Base-by-base conservation (phyloP, 2,329 filamentous ascomycete species). In the Colletotrichum sp. region DNA sequence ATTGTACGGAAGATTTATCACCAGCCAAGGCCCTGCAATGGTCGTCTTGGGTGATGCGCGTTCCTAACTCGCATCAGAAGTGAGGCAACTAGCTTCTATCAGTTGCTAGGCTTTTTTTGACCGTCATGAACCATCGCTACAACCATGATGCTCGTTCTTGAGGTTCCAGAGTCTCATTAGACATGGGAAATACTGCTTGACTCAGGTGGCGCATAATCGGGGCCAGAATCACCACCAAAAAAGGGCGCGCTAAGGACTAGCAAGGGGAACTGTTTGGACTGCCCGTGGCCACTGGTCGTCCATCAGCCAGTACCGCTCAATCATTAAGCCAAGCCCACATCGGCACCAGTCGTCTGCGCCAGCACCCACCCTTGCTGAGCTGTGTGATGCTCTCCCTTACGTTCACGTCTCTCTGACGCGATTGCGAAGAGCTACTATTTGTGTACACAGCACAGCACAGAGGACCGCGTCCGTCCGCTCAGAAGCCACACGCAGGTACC, bases 131-230 rank as follows among this genome's bases (percentile, higher is more conserved):
- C 36, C 32, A 18, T 32, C 22, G 26, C 24, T 22, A 52, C 72
- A 75, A 39, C 36, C 63, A 64, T 44, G 64, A 72, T 64, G 57
- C 69, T 32, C 63, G 55, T 68, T 57, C 26, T 28, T 48, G 55
- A 24, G 60, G 55, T 59, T 57, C 68, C 72, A 59, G 32, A 44
- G 63, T 68, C 55, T 72, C 26, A 48, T 65, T 55, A 60, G 52
- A 26, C 57, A 57, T 32, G 64, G 69, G 59, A 73, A 64, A 48
- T 68, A 57, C 39, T 26, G 69, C 16, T 64, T 72, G 72, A 75
- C 72, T 75, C 62, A n/a, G 36, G 72, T 39, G 34, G 55, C 63
- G 59, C 67, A 62, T 36, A 55, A 69, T 57, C 34, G 26, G 34
- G 52, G 55, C n/a, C 52, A 59, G 52, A 68, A 39, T 68, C 55